A percentile compares a stretch with the other conserved stretches of the same genome.
Evolutionary conservation across 768 basidiomycete species (phyloP).

Genomic region (Mycena rebaudengoi): DNA sequence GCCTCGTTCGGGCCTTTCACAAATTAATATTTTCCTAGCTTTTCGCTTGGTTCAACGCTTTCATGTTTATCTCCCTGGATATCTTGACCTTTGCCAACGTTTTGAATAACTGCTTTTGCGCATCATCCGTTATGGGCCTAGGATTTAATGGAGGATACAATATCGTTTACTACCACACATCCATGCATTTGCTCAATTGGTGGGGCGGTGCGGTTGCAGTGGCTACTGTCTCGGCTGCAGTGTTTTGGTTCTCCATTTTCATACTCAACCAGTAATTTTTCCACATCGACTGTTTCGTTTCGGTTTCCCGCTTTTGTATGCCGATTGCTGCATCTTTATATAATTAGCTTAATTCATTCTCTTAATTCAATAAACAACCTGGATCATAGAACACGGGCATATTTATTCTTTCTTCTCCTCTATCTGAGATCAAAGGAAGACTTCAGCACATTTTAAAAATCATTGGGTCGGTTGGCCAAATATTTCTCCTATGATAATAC

Average conservation of each 20-base stretch:
- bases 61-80: not conserved
- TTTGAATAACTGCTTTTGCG: not conserved
- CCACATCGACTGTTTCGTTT: too few relatives aligned
- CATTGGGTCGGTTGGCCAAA: too few relatives aligned
- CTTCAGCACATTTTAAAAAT: too few relatives aligned
- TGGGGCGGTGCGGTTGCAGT: not conserved
- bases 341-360: too few relatives aligned
- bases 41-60: not conserved
- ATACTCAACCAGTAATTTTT: too few relatives aligned
- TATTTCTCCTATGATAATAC: too few relatives aligned
- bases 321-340: too few relatives aligned
- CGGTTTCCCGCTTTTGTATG: too few relatives aligned
- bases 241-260: not conserved
- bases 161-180: not conserved
- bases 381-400: too few relatives aligned
- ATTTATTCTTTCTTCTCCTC: too few relatives aligned
- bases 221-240: not conserved
- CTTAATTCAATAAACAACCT: too few relatives aligned
- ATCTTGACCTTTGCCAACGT: not conserved
- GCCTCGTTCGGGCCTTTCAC: not conserved
- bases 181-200: not conserved
- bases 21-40: not conserved
- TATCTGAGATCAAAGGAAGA: too few relatives aligned
- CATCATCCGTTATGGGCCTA: not conserved
- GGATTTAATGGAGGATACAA: not conserved